These are phyloP conservation scores for Adansonia madagascariensis DNA, from an alignment of 441 rosid species.

Conservation along the genomic window DNA sequence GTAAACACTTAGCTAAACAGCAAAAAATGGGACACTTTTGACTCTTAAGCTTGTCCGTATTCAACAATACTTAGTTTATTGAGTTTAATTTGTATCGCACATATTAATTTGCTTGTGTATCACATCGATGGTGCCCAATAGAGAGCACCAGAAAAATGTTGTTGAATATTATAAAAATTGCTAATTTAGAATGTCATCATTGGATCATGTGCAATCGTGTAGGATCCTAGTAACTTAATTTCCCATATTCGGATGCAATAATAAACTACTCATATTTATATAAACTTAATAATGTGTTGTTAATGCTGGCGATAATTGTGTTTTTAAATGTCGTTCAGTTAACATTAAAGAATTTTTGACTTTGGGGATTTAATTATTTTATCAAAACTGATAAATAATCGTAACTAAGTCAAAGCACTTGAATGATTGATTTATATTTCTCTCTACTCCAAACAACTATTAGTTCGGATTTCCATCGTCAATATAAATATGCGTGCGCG, in stretches of 20 bases:
- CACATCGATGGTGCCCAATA: conserved; percentile 26
- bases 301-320: background rate
- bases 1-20: background rate
- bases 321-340: background rate
- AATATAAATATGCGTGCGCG: too few relatives aligned
- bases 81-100: background rate
- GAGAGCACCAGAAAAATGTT: conserved; percentile 2
- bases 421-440: background rate
- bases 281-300: background rate
- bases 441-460: background rate
- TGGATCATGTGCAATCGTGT: conserved; percentile 8
- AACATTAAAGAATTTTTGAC: background rate
- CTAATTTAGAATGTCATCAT: background rate
- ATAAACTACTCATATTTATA: background rate
- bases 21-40: background rate
- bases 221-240: conserved; percentile 2
- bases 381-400: background rate
- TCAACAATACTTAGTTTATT: background rate
- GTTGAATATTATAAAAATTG: background rate
- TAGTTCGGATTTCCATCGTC: background rate
- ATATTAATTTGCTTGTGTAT: conserved; percentile 26
- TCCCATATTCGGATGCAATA: background rate
- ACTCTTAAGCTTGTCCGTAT: background rate
- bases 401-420: background rate
- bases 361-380: background rate